Evolutionary conservation across 1,139 yeast species (phyloP).

Genomic region (Hyphopichia khmerensis): DNA sequence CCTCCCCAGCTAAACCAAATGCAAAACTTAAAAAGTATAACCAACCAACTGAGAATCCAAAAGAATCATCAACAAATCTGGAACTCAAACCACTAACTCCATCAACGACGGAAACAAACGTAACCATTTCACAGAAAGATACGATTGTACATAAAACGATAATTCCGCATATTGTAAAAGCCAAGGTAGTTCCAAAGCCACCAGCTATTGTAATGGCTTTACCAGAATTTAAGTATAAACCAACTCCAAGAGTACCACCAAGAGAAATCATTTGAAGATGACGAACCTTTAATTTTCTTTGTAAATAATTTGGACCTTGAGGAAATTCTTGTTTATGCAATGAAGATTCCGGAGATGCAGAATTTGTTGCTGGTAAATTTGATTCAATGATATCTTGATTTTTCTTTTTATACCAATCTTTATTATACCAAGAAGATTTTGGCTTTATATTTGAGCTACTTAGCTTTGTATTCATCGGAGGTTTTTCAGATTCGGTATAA

Average conservation of each 20-base stretch:
- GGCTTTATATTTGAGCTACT: neutral
- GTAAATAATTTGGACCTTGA: slow-evolving; percentile 17
- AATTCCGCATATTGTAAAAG: slow-evolving; percentile 65
- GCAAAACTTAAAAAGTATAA: slow-evolving; percentile 74
- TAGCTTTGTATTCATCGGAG: slow-evolving; percentile 6
- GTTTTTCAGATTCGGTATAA: slow-evolving; percentile 18
- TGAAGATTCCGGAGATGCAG: slow-evolving; percentile 8
- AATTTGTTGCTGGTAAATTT: slow-evolving; percentile 1
- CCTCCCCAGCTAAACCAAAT: slow-evolving; percentile 74
- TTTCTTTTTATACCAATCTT: slow-evolving; percentile 9
- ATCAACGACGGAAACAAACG: slow-evolving; percentile 77
- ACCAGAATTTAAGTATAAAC: slow-evolving; percentile 73
- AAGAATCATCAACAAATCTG: slow-evolving; percentile 80
- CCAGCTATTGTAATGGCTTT: slow-evolving; percentile 78
- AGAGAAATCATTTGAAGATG: slow-evolving; percentile 81
- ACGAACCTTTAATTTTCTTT: slow-evolving; percentile 62
- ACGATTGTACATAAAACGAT: slow-evolving; percentile 69
- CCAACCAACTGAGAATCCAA: slow-evolving; percentile 82
- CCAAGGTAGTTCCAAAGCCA: slow-evolving; percentile 76
- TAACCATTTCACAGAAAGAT: slow-evolving; percentile 84
- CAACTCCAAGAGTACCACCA: slow-evolving; percentile 86
- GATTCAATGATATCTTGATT: slow-evolving; percentile 3
- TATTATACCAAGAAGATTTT: slow-evolving; percentile 9
- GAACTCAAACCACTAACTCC: slow-evolving; percentile 77
- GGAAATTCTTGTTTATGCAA: slow-evolving; percentile 6